A percentile compares a stretch with the other conserved stretches of the same genome.
Evolutionary conservation across 164 flowering plant species (phyloP).

Genomic region (Vitis rupestris): DNA sequence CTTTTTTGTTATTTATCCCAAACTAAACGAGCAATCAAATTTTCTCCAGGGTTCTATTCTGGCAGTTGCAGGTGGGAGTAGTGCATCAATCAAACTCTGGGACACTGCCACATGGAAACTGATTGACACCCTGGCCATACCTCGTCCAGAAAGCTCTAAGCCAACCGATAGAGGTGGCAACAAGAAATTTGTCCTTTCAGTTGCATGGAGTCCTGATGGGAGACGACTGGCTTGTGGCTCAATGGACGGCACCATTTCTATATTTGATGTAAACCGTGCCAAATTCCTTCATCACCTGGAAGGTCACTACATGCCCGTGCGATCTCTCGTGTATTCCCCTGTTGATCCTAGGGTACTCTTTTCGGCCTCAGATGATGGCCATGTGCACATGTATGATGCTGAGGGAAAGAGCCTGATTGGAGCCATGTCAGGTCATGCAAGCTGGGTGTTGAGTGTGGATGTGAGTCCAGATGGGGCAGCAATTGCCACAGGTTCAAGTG

Average conservation of each 20-base stretch:
- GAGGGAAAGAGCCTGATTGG: slow-evolving; percentile 74
- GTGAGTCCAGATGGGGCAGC: slow-evolving; percentile 93
- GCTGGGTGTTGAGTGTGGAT: slow-evolving; percentile 95
- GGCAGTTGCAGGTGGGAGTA: slow-evolving; percentile 98
- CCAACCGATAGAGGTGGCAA: slow-evolving; percentile 71
- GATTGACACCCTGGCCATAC: slow-evolving; percentile 59
- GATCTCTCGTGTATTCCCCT: slow-evolving; percentile 85
- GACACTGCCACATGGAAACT: slow-evolving; percentile 88
- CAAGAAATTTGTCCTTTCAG: slow-evolving; percentile 95
- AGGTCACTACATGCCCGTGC: slow-evolving; percentile 96
- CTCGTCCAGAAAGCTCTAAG: slow-evolving; percentile 78
- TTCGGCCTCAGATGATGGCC: slow-evolving; percentile 85
- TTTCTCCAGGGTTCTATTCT: slow-evolving; percentile 72
- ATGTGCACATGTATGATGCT: slow-evolving; percentile 85
- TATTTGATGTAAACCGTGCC: slow-evolving; percentile 77
- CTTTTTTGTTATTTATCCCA: no score
- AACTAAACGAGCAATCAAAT: not conserved
- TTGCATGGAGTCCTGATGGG: slow-evolving; percentile 96
- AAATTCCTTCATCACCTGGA: slow-evolving; percentile 92
- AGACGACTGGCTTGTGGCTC: slow-evolving; percentile 85
- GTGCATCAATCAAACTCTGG: slow-evolving; percentile 96
- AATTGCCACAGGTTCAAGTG: slow-evolving; percentile 92
- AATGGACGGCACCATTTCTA: slow-evolving; percentile 90
- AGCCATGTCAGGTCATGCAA: slow-evolving; percentile 90
- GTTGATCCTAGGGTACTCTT: slow-evolving; percentile 68